Evolutionary conservation across 495 filamentous ascomycete species (phyloP).

Genomic region (Aspergillus sclerotiicarbonarius): DNA sequence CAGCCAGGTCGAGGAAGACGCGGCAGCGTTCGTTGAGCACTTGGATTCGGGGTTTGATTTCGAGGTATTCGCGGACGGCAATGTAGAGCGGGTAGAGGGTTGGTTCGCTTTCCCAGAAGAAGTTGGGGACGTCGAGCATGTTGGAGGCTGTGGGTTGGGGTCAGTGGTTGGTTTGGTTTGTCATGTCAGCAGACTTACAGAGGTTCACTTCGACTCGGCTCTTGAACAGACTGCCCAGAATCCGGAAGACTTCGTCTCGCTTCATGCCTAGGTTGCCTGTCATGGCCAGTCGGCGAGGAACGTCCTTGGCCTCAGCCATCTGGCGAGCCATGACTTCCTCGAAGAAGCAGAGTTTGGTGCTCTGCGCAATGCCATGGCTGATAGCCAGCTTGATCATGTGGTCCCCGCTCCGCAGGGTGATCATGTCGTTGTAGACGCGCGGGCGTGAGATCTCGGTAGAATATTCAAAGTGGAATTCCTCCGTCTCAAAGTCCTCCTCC

Average conservation of each 20-base stretch:
- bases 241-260: conserved; percentile 85
- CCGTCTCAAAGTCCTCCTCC: conserved; percentile 91
- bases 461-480: conserved; percentile 99
- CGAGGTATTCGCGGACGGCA: conserved; percentile 94
- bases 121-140: conserved; percentile 94
- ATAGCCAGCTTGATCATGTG: conserved; percentile 99
- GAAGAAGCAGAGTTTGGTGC: conserved; percentile 94
- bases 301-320: conserved; percentile 87
- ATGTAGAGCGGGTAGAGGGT: conserved; percentile 91
- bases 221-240: conserved; percentile 87
- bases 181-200: conserved; percentile 56
- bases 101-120: conserved; percentile 98
- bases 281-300: conserved; percentile 82
- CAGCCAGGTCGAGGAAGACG: conserved; percentile 94
- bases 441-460: conserved; percentile 78
- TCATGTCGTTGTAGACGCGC: conserved; percentile 98
- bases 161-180: conserved; percentile 1
- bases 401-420: conserved; percentile 88
- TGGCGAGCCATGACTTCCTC: conserved; percentile 95
- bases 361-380: conserved; percentile 94
- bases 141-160: conserved; percentile 69
- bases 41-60: conserved; percentile 91
- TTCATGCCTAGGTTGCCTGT: conserved; percentile 91
- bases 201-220: conserved; percentile 96
- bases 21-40: conserved; percentile 95